These are phyloP conservation scores for Rhododendron williamsianum DNA, from an alignment of 148 eudicot species.

Conservation along the genomic window DNA sequence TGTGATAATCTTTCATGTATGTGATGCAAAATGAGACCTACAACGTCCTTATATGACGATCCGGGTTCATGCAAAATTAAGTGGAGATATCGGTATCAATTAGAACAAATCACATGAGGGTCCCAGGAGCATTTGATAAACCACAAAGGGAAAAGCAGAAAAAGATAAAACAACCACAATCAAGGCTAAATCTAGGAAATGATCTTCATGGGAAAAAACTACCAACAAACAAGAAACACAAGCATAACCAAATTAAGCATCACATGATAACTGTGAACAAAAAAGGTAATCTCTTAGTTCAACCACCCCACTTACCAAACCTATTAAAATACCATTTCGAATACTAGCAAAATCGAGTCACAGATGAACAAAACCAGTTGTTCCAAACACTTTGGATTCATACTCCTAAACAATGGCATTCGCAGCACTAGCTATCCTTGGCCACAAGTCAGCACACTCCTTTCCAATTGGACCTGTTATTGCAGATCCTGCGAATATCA, in stretches of 20 bases:
- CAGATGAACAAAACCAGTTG: not conserved
- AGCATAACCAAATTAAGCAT: not conserved
- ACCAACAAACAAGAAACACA: not conserved
- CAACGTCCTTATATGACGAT: not conserved
- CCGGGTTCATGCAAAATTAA: not conserved
- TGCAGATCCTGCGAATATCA: slow-evolving; percentile 42
- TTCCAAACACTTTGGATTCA: not conserved
- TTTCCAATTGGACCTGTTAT: slow-evolving; percentile 62
- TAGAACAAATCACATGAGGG: not conserved
- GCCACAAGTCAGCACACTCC: slow-evolving; percentile 40
- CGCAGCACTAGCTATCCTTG: slow-evolving; percentile 36
- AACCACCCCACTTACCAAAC: not conserved
- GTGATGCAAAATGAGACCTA: not conserved
- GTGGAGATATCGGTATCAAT: not conserved
- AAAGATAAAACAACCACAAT: not conserved
- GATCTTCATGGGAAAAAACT: not conserved
- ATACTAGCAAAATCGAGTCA: not conserved
- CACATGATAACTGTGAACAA: not conserved
- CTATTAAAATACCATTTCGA: not conserved
- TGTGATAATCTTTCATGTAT: not conserved
- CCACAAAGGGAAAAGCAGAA: not conserved
- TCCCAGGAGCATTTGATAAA: not conserved
- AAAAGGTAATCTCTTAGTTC: not conserved
- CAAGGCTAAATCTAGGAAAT: not conserved
- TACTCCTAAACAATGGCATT: slow-evolving; percentile 44